These are phyloP conservation scores for Melianthus villosus DNA, from an alignment of 441 rosid species.

Conservation along the genomic window DNA sequence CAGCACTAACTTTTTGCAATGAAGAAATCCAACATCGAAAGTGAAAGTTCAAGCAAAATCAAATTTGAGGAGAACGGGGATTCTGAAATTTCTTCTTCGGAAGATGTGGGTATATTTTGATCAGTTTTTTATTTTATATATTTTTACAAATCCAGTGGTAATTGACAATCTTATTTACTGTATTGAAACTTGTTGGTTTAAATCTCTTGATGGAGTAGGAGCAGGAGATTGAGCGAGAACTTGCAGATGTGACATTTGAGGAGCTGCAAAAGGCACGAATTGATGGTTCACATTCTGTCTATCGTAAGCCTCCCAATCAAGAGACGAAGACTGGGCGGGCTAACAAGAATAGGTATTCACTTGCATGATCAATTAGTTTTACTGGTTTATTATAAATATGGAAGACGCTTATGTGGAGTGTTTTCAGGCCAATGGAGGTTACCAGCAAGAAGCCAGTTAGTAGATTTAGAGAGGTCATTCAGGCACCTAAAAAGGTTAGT, in stretches of 20 bases:
- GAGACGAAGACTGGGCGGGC: constrained; percentile 19
- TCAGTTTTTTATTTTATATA: background rate
- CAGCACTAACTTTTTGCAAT: too few relatives aligned
- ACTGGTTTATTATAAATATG: too few relatives aligned
- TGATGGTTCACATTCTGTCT: constrained; percentile 13
- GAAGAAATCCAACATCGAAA: constrained; percentile 9
- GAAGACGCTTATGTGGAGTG: background rate
- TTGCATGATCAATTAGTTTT: too few relatives aligned
- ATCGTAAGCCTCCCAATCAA: background rate
- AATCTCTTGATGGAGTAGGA: constrained; percentile 4
- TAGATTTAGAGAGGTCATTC: constrained; percentile 12
- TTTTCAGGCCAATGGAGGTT: constrained; percentile 12
- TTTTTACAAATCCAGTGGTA: background rate
- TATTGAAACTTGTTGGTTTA: background rate
- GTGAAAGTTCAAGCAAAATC: constrained; percentile 10
- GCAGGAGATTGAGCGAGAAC: constrained; percentile 12
- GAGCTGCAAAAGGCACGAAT: constrained; percentile 15
- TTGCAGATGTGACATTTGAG: constrained; percentile 16
- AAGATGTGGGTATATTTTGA: background rate
- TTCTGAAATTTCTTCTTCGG: constrained; percentile 8
- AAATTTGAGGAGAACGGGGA: constrained; percentile 13
- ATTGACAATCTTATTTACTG: background rate
- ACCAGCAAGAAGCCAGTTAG: constrained; percentile 15
- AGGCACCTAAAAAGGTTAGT: constrained; percentile 16
- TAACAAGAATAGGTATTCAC: constrained; percentile 39